Evolutionary conservation across 2,329 filamentous ascomycete species (phyloP).

Genomic region (Fusarium sp.): DNA sequence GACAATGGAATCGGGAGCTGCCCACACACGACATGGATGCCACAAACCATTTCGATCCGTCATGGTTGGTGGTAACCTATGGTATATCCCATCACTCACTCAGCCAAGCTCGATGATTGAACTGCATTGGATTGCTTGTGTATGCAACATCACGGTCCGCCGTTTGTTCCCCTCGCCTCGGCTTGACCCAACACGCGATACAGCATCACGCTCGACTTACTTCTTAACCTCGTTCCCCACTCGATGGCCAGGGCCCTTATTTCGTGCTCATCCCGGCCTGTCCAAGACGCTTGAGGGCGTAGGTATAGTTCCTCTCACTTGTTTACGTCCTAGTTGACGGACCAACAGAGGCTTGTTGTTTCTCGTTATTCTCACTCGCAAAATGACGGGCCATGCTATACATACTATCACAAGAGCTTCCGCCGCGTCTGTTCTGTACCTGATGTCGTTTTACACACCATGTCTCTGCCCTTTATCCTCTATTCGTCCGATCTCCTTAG

Average conservation of each 20-base stretch:
- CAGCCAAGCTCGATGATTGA: constrained; percentile 6
- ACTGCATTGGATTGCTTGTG: constrained; percentile 6
- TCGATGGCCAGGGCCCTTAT: constrained; percentile 7
- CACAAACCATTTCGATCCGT: constrained; percentile 12
- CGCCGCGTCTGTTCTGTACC: constrained; percentile 25
- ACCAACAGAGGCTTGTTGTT: neutral
- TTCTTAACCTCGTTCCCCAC: constrained; percentile 26
- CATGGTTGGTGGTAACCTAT: neutral
- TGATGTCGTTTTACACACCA: constrained; percentile 49
- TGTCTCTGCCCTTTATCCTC: constrained; percentile 42
- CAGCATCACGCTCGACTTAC: constrained; percentile 20
- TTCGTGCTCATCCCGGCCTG: constrained; percentile 5
- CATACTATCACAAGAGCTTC: constrained; percentile 29
- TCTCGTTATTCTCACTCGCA: neutral
- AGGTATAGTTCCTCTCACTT: neutral
- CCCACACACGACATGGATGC: constrained; percentile 20
- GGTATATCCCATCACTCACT: neutral
- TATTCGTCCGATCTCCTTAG: constrained; percentile 38
- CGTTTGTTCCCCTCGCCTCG: constrained; percentile 7
- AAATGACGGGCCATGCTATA: constrained; percentile 21
- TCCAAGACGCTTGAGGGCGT: constrained; percentile 2
- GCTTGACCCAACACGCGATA: constrained; percentile 12
- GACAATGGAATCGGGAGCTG: constrained; percentile 15
- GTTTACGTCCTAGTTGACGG: neutral
- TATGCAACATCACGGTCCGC: constrained; percentile 4